phyloP scores from a whole-genome alignment of 371 early-diverging fungal genomes.

The Dinochytrium kinnereticum region DNA sequence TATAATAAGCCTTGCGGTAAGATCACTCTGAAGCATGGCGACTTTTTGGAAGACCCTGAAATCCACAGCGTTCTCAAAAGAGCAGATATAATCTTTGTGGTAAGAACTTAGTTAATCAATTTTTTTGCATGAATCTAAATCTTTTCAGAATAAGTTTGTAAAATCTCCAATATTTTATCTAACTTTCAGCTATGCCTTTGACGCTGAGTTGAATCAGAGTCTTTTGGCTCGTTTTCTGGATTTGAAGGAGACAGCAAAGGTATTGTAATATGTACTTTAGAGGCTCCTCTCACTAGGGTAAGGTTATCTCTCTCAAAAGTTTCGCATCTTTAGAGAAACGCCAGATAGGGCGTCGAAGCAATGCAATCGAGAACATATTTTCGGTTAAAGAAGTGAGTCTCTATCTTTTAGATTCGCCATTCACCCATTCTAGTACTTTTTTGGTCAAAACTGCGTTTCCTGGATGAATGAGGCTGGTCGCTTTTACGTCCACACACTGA shows the following conservation, averaged over 20 bases:
- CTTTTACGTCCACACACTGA: conserved; percentile 78
- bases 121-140: not conserved
- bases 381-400: conserved; percentile 60
- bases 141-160: not conserved
- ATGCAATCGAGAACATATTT: conserved; percentile 85
- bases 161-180: not conserved
- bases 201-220: conserved; percentile 78
- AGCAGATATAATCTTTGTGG: conserved; percentile 92
- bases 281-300: not conserved
- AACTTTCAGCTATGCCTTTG: conserved; percentile 77
- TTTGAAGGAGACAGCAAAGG: conserved; percentile 86
- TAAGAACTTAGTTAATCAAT: conserved; percentile 59
- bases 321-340: not conserved
- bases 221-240: conserved; percentile 86
- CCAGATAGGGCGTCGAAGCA: conserved; percentile 64
- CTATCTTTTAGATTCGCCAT: not conserved
- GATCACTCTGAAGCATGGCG: conserved; percentile 46
- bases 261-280: conserved; percentile 27
- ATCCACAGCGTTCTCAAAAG: conserved; percentile 44
- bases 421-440: conserved; percentile 58
- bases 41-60: conserved; percentile 62
- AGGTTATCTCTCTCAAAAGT: conserved; percentile 16
- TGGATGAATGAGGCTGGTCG: conserved; percentile 91
- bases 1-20: conserved; percentile 57
- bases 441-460: conserved; percentile 83